Evolutionary conservation across 345 rosid species (phyloP), one percentile per base, ranked within the genome.

Genomic region (Salix viminalis): DNA sequence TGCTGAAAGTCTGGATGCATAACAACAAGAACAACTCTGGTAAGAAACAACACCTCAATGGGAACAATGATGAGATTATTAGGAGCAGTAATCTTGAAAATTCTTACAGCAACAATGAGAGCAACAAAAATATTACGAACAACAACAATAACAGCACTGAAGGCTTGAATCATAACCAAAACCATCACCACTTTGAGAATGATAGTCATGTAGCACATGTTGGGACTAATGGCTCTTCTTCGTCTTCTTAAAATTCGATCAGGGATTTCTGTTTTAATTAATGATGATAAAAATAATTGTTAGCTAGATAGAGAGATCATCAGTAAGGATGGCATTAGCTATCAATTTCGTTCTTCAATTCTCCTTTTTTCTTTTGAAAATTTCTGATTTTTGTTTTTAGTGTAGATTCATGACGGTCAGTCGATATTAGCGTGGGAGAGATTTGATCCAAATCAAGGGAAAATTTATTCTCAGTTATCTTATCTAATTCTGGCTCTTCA

Each of bases 1-100:
- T 91, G 15, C 79, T 95, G 44, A 95, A 95, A 79, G 99, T 95
- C 0, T 93, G 98, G 99, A 95, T 95, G 97, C 99, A 95, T 71
- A 95, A 95, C 82, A 95, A 95, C 82, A 95, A 95, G 88, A 90
- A 78, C 78, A 87, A 90, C 46, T 81, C 89, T 7, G 89, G 78
- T 28, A 87, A 87, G 66, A 83, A 72, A 42, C 85, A 54, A 54
- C 26, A 84, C 14, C 4, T 62, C 7, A 65, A 80, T 71, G 75
- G 72, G 24, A 58, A 64, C 21, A 15, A 64, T 64, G 28, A 64
- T 64, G 50, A 68, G 7, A 36, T 24, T 54, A n/a, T 54, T 28
- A 65, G 28, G 6, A 37, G 66, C 44, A 76, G 67, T 74, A 14
- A 26, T 60, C 67, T 21, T 54, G 67, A 67, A 11, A 67, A 60